Evolutionary conservation across 169 alveolate genomes (phyloP), one percentile per base, ranked within the genome.

Genomic region (Plasmodium adleri): DNA sequence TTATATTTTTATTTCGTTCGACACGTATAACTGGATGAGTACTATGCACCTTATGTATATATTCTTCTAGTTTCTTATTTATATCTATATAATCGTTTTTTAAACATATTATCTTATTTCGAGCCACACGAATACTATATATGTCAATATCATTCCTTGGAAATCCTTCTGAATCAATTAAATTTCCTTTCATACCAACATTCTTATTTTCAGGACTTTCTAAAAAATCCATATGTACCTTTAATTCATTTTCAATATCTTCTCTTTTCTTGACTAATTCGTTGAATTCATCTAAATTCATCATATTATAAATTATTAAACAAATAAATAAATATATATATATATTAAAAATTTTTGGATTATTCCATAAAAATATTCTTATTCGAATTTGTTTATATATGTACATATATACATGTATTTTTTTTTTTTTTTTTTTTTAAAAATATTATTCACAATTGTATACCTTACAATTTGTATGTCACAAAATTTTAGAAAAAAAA

Each of bases 101-200:
- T 54, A 93, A 88, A 70, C 95, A 92, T 15, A 62, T 63, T 2
- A 93, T 72, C n/a, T 92, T 78, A 49, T 93, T 92, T 45, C 96
- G 54, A 7, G 96, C 96, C 6, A 90, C 75, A 26, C 95, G 71
- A 49, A 93, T 91, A 49, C 93, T 93, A 63, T 87, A 93, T 49
- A 93, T 75, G 50, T 93, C 96, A 20, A 93, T 92, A 64, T 92
- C 96, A 32, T 87, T 72, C 32, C 94, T 24, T 17, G 96, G 96
- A 49, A 89, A 93, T 22, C 93, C 93, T 43, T 93, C 96, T 20
- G 70, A 22, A 68, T 93, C 96, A 13, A 93, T 78, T 45, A 93
- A 88, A 10, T 94, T 88, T 20, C 94, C 94, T 8, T 68, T 28
- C 91, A 93, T 47, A 2, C 96, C 96, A 17, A 93, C 94, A 10